phyloP scores from a whole-genome alignment of 257 asterid species.

The Thymus mandschuricus region DNA sequence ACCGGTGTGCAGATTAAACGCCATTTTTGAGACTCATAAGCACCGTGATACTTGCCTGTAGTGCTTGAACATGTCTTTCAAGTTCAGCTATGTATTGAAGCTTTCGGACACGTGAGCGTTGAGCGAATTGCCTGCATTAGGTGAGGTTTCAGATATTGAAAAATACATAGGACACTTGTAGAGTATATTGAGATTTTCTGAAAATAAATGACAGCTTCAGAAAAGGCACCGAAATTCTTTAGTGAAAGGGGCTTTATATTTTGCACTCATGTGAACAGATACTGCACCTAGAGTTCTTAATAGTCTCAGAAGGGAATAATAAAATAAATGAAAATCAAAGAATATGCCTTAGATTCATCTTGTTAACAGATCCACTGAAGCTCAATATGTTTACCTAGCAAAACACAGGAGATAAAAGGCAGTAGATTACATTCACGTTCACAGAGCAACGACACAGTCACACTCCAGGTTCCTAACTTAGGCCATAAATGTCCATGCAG shows the following conservation, averaged over 20 bases:
- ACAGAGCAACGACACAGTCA: not conserved
- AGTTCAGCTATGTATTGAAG: constrained; percentile 95
- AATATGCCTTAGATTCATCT: constrained; percentile 3
- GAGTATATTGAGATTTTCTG: constrained; percentile 6
- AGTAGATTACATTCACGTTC: constrained; percentile 3
- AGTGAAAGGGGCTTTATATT: not conserved
- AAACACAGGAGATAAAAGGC: constrained; percentile 22
- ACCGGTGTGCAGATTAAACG: constrained; percentile 12
- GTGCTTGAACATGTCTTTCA: constrained; percentile 87
- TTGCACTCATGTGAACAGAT: not conserved
- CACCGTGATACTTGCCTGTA: constrained; percentile 70
- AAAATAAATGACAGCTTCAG: not conserved
- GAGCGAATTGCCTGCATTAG: constrained; percentile 91
- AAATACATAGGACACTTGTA: not conserved
- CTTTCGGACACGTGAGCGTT: constrained; percentile 95
- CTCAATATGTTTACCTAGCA: constrained; percentile 20
- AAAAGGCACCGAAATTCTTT: constrained; percentile 15
- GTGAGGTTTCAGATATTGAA: constrained; percentile 9
- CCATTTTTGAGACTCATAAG: constrained; percentile 24
- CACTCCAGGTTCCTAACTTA: constrained; percentile 6
- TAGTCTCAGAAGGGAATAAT: not conserved
- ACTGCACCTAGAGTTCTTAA: not conserved
- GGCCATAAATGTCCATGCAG: not conserved
- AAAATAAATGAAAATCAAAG: not conserved
- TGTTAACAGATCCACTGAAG: constrained; percentile 15